These are phyloP conservation scores for Xanthoconium stramineum DNA, from an alignment of 768 basidiomycete genomes.

Conservation along the genomic window DNA sequence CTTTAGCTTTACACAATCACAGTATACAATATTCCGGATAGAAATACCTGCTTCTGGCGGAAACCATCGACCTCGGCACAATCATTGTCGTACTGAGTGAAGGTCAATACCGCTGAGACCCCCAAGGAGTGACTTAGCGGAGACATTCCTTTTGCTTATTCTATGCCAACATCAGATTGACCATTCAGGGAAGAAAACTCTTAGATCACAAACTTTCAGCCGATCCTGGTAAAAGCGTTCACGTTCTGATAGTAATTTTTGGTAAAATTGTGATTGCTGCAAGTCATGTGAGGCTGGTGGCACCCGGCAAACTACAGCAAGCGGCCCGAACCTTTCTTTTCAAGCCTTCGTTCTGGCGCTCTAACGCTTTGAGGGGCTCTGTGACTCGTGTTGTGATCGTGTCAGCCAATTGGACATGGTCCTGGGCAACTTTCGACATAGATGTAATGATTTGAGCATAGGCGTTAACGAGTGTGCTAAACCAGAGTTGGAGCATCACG, in stretches of 20 bases:
- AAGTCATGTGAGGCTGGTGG: conserved; percentile 10
- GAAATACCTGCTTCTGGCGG: conserved; percentile 71
- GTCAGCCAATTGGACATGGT: conserved; percentile 68
- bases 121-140: neutral
- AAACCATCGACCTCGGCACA: conserved; percentile 69
- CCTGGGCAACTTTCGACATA: conserved; percentile 57
- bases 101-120: conserved; percentile 3
- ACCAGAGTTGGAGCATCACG: conserved; percentile 1
- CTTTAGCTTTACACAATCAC: conserved; percentile 7
- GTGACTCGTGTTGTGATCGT: conserved; percentile 54
- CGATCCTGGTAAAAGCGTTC: conserved; percentile 68
- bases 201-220: conserved; percentile 50
- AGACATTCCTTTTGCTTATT: conserved; percentile 32
- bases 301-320: neutral
- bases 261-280: conserved; percentile 68
- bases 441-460: conserved; percentile 66
- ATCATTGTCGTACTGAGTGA: conserved; percentile 70
- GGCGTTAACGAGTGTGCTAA: conserved; percentile 70
- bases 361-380: conserved; percentile 59
- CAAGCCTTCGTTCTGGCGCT: conserved; percentile 59
- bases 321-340: conserved; percentile 56
- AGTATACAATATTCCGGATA: neutral
- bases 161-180: conserved; percentile 13
- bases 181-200: neutral
- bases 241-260: conserved; percentile 66